Evolutionary conservation across 305 asterid species (phyloP).

Genomic region (Coffea humblotiana): DNA sequence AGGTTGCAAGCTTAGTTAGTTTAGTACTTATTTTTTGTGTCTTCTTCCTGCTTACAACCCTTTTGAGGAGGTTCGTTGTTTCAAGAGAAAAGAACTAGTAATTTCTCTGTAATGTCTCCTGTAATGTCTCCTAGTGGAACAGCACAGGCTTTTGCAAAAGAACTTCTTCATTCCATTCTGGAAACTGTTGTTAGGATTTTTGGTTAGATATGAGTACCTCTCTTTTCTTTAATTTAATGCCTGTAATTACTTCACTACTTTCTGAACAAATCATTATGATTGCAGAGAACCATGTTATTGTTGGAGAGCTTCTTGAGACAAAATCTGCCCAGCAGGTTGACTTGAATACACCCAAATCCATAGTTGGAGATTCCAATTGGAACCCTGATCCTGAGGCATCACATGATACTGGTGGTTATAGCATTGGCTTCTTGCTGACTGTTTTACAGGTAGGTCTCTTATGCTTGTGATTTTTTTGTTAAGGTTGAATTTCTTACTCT

Average conservation of each 20-base stretch:
- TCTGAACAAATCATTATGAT: neutral
- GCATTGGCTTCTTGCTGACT: constrained; percentile 82
- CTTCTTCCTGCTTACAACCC: no score
- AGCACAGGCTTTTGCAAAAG: constrained; percentile 84
- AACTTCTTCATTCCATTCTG: constrained; percentile 82
- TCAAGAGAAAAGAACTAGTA: no score
- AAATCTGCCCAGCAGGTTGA: constrained; percentile 79
- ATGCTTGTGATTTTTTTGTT: constrained; percentile 28
- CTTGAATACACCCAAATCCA: constrained; percentile 81
- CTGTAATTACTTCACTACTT: neutral
- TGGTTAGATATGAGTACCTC: constrained; percentile 51
- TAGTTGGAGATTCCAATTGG: constrained; percentile 75
- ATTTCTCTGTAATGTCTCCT: constrained; percentile 63
- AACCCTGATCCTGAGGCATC: constrained; percentile 79
- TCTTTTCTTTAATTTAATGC: constrained; percentile 20
- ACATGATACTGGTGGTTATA: constrained; percentile 89
- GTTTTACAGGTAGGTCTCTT: constrained; percentile 78
- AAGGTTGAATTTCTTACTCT: constrained; percentile 24
- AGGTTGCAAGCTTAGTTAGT: neutral
- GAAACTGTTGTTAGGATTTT: constrained; percentile 81
- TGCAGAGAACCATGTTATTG: constrained; percentile 97
- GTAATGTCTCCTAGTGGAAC: constrained; percentile 90
- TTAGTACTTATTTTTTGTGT: no score
- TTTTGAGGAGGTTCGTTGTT: no score
- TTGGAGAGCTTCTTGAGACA: constrained; percentile 95